Evolutionary conservation across 805 yeast species (phyloP), one percentile per base, ranked within the genome.

Genomic region (Wickerhamia fluorescens): DNA sequence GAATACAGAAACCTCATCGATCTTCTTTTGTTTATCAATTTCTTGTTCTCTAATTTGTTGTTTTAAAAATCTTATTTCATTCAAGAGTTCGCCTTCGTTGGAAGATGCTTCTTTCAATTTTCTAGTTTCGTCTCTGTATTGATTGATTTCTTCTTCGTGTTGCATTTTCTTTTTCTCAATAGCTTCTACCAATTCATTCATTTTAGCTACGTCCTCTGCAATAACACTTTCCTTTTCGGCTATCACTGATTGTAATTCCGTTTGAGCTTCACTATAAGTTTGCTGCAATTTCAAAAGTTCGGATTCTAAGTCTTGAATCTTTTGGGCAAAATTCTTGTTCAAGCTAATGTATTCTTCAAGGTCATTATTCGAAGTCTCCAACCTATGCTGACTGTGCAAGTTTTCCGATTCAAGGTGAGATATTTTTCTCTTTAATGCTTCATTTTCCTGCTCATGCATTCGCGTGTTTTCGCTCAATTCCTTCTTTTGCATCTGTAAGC

Each of bases 1-100:
- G 41, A 78, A 84, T 35, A 75, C 78, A 0, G 88, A 83, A 26
- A 82, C 54, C 37, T 73, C 70, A 37, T 75, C 74, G 21, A 79
- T 53, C 43, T 73, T 69, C 33, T 61, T 62, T 36, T 75, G 77
- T 3, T 73, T 58, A 12, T 69, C 73, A 16, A 51, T 50, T 31
- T 75, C 78, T 16, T 66, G 62, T 3, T 52, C 47, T 6, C 35
- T 38, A 9, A 56, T 34, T 24, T 55, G 56, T n/a, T 37, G 40
- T 26, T 47, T 42, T 24, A 51, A 42, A 14, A 28, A 39, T 5
- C 27, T 31, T 2, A 34, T 32, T 24, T 39, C 38, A 31, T 54
- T 34, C n/a, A 16, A 24, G 11, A 28, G 14, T 14, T 24, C 23
- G 16, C 30, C 26, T 7, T 31, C 28, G 8, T 26, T 23, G 7